Evolutionary conservation across 2,329 filamentous ascomycete genomes (phyloP).

Genomic region (Fusarium keratoplasticum): DNA sequence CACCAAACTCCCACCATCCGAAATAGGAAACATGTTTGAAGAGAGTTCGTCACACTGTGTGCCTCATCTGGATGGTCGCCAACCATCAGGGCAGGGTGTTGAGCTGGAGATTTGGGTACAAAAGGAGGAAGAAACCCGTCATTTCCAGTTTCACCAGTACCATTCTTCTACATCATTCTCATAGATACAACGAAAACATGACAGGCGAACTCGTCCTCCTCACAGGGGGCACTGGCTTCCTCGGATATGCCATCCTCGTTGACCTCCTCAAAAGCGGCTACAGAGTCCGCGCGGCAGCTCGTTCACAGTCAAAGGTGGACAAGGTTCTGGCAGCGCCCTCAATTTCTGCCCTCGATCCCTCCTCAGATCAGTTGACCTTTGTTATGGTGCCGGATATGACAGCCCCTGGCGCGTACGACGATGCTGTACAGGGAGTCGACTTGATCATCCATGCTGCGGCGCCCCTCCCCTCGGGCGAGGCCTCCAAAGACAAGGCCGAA

Average conservation of each 20-base stretch:
- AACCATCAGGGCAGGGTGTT: not conserved
- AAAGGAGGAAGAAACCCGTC: not conserved
- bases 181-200: not conserved
- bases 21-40: not conserved
- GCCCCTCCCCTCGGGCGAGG: not conserved
- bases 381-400: not conserved
- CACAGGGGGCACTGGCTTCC: not conserved
- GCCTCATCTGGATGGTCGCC: not conserved
- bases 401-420: not conserved
- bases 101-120: not conserved
- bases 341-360: not conserved
- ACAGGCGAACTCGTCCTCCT: not conserved
- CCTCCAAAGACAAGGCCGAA: not conserved
- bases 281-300: not conserved
- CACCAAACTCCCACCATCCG: not conserved
- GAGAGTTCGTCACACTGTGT: not conserved
- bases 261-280: not conserved
- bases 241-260: not conserved
- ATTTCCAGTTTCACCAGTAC: too few species aligned
- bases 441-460: not conserved
- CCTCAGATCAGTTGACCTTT: not conserved
- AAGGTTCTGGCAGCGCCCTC: not conserved
- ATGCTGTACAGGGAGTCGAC: not conserved
- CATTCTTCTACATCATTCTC: not conserved
- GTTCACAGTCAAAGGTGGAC: not conserved